These are phyloP conservation scores for Papiliotrema fonsecae DNA, from an alignment of 1,284 basidiomycete species.

Conservation along the genomic window DNA sequence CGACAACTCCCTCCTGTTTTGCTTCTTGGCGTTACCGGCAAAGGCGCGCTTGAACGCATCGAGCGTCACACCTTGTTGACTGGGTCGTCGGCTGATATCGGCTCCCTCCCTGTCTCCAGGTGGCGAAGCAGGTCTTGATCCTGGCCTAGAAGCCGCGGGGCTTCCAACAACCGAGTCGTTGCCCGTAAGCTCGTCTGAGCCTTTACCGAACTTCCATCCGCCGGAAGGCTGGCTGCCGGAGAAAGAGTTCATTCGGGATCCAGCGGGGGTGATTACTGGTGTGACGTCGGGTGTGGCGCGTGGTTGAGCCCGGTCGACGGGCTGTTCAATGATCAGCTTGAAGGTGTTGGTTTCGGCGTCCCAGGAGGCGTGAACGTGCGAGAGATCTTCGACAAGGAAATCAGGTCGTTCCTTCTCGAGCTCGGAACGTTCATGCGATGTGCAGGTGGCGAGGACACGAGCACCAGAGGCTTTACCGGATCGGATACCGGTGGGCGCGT, in stretches of 20 bases:
- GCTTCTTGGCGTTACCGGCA: slow-evolving; percentile 36
- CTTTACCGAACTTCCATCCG: slow-evolving; percentile 18
- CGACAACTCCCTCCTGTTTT: slow-evolving; percentile 11
- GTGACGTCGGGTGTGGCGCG: slow-evolving; percentile 46
- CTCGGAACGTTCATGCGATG: slow-evolving; percentile 62
- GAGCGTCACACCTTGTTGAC: slow-evolving; percentile 35
- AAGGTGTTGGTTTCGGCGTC: slow-evolving; percentile 39
- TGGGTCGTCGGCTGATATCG: slow-evolving; percentile 21
- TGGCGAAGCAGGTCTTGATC: slow-evolving; percentile 25
- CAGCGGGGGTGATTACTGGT: slow-evolving; percentile 47
- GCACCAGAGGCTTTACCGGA: slow-evolving; percentile 72
- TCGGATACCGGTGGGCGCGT: slow-evolving; percentile 71
- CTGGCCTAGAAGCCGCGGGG: slow-evolving; percentile 35
- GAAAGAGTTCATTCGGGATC: slow-evolving; percentile 42
- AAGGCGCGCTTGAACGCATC: slow-evolving; percentile 47
- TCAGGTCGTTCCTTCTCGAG: slow-evolving; percentile 53
- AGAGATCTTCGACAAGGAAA: slow-evolving; percentile 48
- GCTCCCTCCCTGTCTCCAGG: slow-evolving; percentile 11
- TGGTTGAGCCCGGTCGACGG: slow-evolving; percentile 39
- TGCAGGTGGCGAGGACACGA: slow-evolving; percentile 69
- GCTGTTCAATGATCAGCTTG: slow-evolving; percentile 46
- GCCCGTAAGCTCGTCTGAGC: slow-evolving; percentile 43
- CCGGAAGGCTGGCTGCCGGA: slow-evolving; percentile 18
- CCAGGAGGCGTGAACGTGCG: slow-evolving; percentile 44
- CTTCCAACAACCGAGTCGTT: slow-evolving; percentile 47